A percentile compares a stretch with the other conserved stretches of the same genome.
Evolutionary conservation across 169 alveolate species (phyloP).

Genomic region (Plasmodium vivax): DNA sequence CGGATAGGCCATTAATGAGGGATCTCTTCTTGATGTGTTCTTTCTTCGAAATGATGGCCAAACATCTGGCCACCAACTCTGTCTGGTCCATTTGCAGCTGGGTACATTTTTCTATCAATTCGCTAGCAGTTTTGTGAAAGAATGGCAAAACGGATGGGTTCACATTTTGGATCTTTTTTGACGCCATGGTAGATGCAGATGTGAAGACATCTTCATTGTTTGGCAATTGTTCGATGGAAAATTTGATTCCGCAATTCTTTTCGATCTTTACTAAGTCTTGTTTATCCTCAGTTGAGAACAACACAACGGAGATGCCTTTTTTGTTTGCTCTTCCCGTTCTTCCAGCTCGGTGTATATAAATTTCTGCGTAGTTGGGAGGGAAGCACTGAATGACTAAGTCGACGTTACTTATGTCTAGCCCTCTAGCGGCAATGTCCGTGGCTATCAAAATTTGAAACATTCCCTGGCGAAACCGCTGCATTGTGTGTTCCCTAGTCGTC

Average conservation of each 20-base stretch:
- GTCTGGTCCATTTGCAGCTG: slow-evolving; percentile 8
- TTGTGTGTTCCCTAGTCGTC: slow-evolving; percentile 49
- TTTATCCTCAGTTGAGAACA: slow-evolving; percentile 70
- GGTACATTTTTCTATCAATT: slow-evolving; percentile 11
- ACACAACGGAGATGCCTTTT: slow-evolving; percentile 78
- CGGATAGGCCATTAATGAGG: slow-evolving; percentile 41
- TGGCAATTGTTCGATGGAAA: slow-evolving; percentile 40
- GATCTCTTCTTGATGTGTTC: slow-evolving; percentile 62
- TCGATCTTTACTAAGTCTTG: slow-evolving; percentile 53
- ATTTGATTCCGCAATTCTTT: slow-evolving; percentile 63
- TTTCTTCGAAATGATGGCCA: slow-evolving; percentile 45
- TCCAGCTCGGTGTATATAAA: slow-evolving; percentile 96
- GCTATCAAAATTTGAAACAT: slow-evolving; percentile 91
- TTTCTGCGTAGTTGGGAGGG: slow-evolving; percentile 94
- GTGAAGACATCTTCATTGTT: slow-evolving; percentile 48
- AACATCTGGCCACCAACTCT: slow-evolving; percentile 54
- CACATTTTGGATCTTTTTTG: slow-evolving; percentile 46
- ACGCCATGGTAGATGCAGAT: slow-evolving; percentile 37
- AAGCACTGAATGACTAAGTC: slow-evolving; percentile 93
- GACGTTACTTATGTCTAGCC: slow-evolving; percentile 93
- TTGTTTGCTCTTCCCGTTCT: slow-evolving; percentile 94
- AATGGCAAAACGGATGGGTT: slow-evolving; percentile 40
- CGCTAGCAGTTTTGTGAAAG: slow-evolving; percentile 55
- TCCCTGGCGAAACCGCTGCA: slow-evolving; percentile 91
- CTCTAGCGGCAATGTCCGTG: slow-evolving; percentile 97